These are phyloP conservation scores for Rhizophagus prolifer DNA, from an alignment of 192 early-diverging fungal species.

Conservation along the genomic window DNA sequence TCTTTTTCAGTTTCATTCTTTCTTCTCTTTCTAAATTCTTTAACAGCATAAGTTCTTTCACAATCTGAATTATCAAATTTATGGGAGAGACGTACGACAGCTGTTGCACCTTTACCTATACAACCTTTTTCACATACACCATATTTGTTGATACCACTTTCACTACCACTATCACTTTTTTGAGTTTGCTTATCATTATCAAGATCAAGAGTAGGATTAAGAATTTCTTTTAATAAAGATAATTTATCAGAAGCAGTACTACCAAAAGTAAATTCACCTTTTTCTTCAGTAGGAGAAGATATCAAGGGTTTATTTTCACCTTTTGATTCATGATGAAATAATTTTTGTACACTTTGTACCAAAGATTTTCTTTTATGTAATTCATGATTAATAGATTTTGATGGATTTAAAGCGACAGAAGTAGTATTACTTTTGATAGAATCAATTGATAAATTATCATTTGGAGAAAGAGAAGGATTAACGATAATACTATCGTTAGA, in stretches of 20 bases:
- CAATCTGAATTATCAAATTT: constrained; percentile 62
- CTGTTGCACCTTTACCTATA: constrained; percentile 89
- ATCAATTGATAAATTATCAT: not conserved
- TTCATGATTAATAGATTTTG: too few species aligned
- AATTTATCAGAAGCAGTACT: constrained; percentile 2
- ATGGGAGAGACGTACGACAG: constrained; percentile 85
- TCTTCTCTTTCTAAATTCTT: constrained; percentile 87
- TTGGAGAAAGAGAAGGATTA: not conserved
- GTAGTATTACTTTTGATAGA: not conserved
- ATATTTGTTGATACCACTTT: constrained; percentile 68
- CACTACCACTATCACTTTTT: constrained; percentile 29
- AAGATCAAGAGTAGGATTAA: constrained; percentile 26
- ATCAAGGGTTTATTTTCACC: not conserved
- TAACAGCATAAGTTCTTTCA: constrained; percentile 81
- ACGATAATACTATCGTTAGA: not conserved
- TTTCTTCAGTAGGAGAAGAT: not conserved
- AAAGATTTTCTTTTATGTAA: constrained; percentile 9
- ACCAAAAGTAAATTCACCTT: not conserved
- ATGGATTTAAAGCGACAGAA: not conserved
- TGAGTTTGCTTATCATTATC: constrained; percentile 40
- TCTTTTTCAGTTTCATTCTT: constrained; percentile 89
- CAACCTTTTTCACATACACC: constrained; percentile 70
- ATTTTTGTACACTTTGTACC: constrained; percentile 18
- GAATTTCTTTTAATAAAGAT: constrained; percentile 17
- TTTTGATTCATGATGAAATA: constrained; percentile 20